Evolutionary conservation across 495 filamentous ascomycete genomes (phyloP).

Genomic region (Penicillium pancosmium): DNA sequence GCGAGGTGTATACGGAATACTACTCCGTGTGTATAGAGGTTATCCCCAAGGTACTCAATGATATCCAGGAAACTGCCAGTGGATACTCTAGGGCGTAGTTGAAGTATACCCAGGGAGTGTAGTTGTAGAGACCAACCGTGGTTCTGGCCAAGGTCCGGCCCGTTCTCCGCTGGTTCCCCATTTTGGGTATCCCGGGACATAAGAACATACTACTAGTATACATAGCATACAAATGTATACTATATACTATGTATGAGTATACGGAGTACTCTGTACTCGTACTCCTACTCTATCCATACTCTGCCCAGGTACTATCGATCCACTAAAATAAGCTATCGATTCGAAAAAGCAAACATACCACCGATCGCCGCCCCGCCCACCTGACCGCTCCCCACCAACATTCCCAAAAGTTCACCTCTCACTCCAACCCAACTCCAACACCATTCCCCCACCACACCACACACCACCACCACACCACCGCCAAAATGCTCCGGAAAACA

Average conservation of each 20-base stretch:
- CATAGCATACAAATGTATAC: no score
- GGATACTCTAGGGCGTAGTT: no score
- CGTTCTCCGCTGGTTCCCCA: constrained; percentile 12
- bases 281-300: no score
- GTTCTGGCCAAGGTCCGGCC: constrained; percentile 11
- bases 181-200: neutral
- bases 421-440: neutral
- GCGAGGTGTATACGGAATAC: neutral
- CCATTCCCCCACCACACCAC: neutral
- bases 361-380: constrained; percentile 20
- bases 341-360: constrained; percentile 25
- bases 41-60: neutral
- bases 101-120: no score
- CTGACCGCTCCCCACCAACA: constrained; percentile 4
- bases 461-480: neutral
- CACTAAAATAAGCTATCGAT: constrained; percentile 21
- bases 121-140: neutral
- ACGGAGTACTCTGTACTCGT: neutral
- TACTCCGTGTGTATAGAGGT: neutral
- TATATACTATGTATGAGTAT: neutral
- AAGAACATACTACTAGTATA: no score
- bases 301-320: constrained; percentile 3
- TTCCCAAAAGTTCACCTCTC: neutral
- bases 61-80: neutral
- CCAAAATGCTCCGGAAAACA: constrained; percentile 37